These are phyloP conservation scores for Davidsoniella eucalypti DNA, from an alignment of 2,329 filamentous ascomycete genomes.

Conservation along the genomic window DNA sequence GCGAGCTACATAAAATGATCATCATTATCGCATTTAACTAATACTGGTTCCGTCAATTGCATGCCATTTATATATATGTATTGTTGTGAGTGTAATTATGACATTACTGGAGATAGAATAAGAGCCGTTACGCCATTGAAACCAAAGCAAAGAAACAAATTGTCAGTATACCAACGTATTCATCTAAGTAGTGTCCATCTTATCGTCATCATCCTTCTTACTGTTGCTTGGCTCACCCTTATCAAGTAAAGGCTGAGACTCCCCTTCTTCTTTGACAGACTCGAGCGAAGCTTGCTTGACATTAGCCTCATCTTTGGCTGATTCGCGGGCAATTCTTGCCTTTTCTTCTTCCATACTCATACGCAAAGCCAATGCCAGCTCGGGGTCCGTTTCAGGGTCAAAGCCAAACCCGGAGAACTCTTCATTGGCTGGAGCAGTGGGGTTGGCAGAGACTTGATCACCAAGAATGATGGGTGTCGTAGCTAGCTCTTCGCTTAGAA, in stretches of 20 bases:
- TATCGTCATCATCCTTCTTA: conserved; percentile 42
- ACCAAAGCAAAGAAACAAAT: conserved; percentile 3
- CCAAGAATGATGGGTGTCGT: conserved; percentile 80
- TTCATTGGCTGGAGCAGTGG: conserved; percentile 39
- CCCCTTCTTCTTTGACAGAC: conserved; percentile 65
- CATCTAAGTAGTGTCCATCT: conserved; percentile 74
- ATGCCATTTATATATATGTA: no score
- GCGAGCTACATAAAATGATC: neutral
- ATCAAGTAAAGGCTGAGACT: conserved; percentile 29
- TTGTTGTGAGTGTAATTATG: no score
- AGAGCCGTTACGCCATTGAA: conserved; percentile 8
- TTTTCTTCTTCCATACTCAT: conserved; percentile 99
- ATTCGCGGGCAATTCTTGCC: conserved; percentile 59
- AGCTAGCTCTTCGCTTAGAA: conserved; percentile 83
- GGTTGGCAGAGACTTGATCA: conserved; percentile 41
- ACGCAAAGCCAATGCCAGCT: conserved; percentile 80
- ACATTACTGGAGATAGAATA: neutral
- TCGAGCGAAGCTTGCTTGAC: conserved; percentile 60
- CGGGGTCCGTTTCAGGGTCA: conserved; percentile 81
- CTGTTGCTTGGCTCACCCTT: conserved; percentile 22
- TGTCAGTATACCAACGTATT: no score
- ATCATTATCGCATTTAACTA: neutral
- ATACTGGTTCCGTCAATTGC: no score
- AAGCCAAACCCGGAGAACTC: conserved; percentile 50
- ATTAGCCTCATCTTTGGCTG: conserved; percentile 42